Conservation (phyloP, 768 basidiomycete genomes). For the Boletellus ananas region DNA sequence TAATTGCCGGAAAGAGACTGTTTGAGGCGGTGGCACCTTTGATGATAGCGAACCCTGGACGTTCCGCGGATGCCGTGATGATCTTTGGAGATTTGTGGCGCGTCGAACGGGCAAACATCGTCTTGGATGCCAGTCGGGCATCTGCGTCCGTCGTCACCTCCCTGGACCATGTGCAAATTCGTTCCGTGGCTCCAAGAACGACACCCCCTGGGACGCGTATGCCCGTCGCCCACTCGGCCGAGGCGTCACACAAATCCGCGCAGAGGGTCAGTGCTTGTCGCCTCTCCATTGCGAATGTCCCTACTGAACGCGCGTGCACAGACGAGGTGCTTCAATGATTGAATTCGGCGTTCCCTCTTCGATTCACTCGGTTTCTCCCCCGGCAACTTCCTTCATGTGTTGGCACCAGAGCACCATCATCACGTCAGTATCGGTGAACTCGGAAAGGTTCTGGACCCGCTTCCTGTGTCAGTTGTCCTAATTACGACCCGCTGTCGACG, state of each 20-base stretch:
- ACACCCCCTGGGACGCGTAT: background rate
- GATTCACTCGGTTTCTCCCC: no score
- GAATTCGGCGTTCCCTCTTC: no score
- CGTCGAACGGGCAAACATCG: background rate
- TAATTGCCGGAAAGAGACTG: background rate
- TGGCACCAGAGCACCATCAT: no score
- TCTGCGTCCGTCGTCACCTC: background rate
- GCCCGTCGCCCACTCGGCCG: no score
- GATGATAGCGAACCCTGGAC: background rate
- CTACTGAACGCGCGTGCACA: no score
- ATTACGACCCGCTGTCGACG: constrained; percentile 1
- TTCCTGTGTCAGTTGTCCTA: background rate
- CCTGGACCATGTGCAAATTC: background rate
- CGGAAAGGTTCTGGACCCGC: background rate
- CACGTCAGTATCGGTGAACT: background rate
- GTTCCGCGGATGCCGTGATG: constrained; percentile 6
- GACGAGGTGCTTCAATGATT: no score
- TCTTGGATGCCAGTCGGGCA: background rate
- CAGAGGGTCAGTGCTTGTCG: no score
- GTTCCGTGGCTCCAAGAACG: constrained; percentile 2
- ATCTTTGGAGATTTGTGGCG: background rate
- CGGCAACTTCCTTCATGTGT: no score
- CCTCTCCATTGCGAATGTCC: no score
- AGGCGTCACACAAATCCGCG: no score
- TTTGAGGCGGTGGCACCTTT: background rate